Conservation (phyloP, 2,329 filamentous ascomycete species). For the Aureobasidium sp. region DNA sequence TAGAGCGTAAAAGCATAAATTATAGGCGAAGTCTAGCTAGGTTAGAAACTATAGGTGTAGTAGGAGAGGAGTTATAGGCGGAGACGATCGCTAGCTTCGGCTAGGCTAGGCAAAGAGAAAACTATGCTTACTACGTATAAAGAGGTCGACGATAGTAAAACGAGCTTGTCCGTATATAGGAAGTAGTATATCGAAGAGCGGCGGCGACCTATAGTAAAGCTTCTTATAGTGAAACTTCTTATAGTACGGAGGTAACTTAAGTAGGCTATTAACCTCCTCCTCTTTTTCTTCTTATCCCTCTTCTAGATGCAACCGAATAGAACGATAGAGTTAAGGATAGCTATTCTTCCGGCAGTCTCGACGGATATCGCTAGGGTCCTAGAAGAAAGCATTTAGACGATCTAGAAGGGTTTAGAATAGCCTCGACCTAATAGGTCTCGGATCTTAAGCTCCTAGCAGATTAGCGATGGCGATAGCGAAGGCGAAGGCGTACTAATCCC, state of each 20-base stretch:
- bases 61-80: not conserved
- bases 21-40: not conserved
- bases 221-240: slow-evolving; percentile 4
- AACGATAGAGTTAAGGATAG: not conserved
- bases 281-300: not conserved
- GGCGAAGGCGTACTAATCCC: not conserved
- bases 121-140: not conserved
- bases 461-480: not conserved
- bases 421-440: not conserved
- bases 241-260: not conserved
- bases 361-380: not conserved
- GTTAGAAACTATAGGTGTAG: not conserved
- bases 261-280: not conserved
- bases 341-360: not conserved
- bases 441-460: not conserved
- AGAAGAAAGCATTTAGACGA: not conserved
- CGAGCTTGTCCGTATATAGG: not conserved
- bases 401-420: not conserved
- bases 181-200: slow-evolving; percentile 1
- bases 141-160: not conserved
- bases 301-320: not conserved
- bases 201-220: not conserved
- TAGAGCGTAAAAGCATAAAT: not conserved
- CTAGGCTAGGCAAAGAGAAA: not conserved
- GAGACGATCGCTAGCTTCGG: not conserved